Base-by-base conservation (phyloP, 805 yeast genomes). In the Yarrowia porcina region DNA sequence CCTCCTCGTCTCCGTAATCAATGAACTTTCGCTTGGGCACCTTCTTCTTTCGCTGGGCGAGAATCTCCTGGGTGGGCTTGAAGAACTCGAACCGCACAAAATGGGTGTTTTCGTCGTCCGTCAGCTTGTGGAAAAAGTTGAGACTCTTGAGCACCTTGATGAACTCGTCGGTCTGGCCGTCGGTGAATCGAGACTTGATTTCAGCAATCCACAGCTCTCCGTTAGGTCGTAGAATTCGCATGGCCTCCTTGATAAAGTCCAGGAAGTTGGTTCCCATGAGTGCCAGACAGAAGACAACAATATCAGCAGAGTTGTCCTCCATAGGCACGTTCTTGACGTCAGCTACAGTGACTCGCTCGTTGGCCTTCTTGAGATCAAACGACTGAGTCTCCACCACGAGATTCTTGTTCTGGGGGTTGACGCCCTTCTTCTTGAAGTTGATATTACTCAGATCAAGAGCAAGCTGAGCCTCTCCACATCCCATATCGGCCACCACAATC, bases 191-290 rank as follows among this genome's bases (percentile, higher is more conserved):
- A 1, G 97, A 90, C 75, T 93, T 93, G 75, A 94, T 94, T 73
- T 94, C 99, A 1, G 98, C 94, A 50, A 94, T 90, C 99, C 99
- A 94, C 50, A 94, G 76, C 72, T 93, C 97, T 27, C 99, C 98
- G 65, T 90, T 81, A 44, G 97, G 97, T 10, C 90, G 86, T 61
- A 94, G 77, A 17, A 94, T 79, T 70, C 99, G 80, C 71, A 88
- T 81, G 0, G 97, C 98, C 72, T 94, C 99, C 64, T 85, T 80
- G 61, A 94, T 83, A 71, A 94, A 94, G 72, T 94, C 98, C 65
- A 92, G 77, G 72, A 93, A 91, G 72, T 94, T 94, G 3, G 98
- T 93, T 3, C 99, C 99, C 99, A 94, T 94, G 64, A 94, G 78
- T 0, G 98, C 94, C 56, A 94, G 79, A 74, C 99, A 94, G 74